Evolutionary conservation across 2,329 filamentous ascomycete genomes (phyloP).

Genomic region (Pseudohalonectria lignicola): DNA sequence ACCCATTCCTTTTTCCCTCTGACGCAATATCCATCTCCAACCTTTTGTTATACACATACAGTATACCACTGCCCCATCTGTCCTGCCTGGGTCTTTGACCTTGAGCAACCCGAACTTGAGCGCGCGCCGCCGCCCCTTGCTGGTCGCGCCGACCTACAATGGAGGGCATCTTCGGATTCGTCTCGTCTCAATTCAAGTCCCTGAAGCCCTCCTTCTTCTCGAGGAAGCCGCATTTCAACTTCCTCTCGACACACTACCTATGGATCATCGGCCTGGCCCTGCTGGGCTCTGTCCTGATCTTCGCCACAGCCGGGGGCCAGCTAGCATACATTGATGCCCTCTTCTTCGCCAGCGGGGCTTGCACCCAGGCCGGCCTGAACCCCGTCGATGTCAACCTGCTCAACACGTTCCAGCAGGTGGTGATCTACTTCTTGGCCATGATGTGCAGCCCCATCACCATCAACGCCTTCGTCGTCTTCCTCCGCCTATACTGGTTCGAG

Average conservation of each 20-base stretch:
- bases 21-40: no score
- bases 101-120: no score
- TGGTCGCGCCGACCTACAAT: no score
- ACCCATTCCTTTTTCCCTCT: no score
- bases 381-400: constrained; percentile 59
- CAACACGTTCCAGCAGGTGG: constrained; percentile 61
- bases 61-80: no score
- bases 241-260: constrained; percentile 72
- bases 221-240: constrained; percentile 62
- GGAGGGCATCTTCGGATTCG: constrained; percentile 7
- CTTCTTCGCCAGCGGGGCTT: constrained; percentile 74
- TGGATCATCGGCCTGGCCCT: constrained; percentile 70
- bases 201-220: constrained; percentile 46
- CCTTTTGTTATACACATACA: no score
- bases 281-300: constrained; percentile 68
- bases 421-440: constrained; percentile 62
- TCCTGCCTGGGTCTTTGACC: no score
- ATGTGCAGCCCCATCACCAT: constrained; percentile 76
- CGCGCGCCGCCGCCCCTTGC: no score
- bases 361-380: constrained; percentile 90
- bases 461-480: constrained; percentile 76
- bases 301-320: constrained; percentile 41
- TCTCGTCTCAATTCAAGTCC: constrained; percentile 32
- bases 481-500: constrained; percentile 96
- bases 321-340: constrained; percentile 78